A percentile compares a stretch with the other conserved stretches of the same genome.
Evolutionary conservation across 495 filamentous ascomycete species (phyloP).

Genomic region (Pseudoneurospora amorphoporcata): DNA sequence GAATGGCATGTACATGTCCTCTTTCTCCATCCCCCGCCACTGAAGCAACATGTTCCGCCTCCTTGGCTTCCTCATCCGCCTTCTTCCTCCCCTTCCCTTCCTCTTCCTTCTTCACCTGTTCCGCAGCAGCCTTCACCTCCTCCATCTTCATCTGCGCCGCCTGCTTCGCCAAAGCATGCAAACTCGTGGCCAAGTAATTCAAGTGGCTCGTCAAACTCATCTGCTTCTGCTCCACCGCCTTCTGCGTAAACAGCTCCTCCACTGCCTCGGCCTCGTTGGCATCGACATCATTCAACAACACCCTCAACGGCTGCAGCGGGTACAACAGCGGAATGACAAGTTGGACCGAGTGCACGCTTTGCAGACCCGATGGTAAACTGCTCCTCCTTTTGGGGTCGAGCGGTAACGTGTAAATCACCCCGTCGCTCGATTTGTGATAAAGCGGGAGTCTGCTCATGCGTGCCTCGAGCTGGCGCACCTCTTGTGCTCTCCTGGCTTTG

Average conservation of each 20-base stretch:
- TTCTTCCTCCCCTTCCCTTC: not conserved
- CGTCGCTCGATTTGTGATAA: slow-evolving; percentile 64
- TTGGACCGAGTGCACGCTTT: slow-evolving; percentile 51
- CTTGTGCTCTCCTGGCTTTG: slow-evolving; percentile 50
- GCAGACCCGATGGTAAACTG: slow-evolving; percentile 53
- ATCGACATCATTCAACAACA: slow-evolving; percentile 55
- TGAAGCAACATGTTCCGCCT: slow-evolving; percentile 13
- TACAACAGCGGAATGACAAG: slow-evolving; percentile 65
- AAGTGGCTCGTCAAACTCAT: slow-evolving; percentile 61
- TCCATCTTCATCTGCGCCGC: slow-evolving; percentile 5
- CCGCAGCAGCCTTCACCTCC: not conserved
- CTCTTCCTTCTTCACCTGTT: not conserved
- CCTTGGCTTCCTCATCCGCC: slow-evolving; percentile 13
- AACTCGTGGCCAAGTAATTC: slow-evolving; percentile 68
- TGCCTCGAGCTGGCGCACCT: slow-evolving; percentile 67
- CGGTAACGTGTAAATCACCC: slow-evolving; percentile 59
- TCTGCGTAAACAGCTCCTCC: slow-evolving; percentile 55
- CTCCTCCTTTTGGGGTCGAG: slow-evolving; percentile 54
- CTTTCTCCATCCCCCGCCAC: slow-evolving; percentile 30
- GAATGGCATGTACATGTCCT: slow-evolving; percentile 64
- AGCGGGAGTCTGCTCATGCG: slow-evolving; percentile 58
- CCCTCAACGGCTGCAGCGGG: slow-evolving; percentile 55
- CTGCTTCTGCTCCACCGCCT: slow-evolving; percentile 44
- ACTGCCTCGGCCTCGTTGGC: slow-evolving; percentile 49
- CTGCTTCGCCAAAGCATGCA: slow-evolving; percentile 56